A percentile compares a stretch with the other conserved stretches of the same genome.
Evolutionary conservation across 768 basidiomycete species (phyloP).

Genomic region (Boletus reticulatus): DNA sequence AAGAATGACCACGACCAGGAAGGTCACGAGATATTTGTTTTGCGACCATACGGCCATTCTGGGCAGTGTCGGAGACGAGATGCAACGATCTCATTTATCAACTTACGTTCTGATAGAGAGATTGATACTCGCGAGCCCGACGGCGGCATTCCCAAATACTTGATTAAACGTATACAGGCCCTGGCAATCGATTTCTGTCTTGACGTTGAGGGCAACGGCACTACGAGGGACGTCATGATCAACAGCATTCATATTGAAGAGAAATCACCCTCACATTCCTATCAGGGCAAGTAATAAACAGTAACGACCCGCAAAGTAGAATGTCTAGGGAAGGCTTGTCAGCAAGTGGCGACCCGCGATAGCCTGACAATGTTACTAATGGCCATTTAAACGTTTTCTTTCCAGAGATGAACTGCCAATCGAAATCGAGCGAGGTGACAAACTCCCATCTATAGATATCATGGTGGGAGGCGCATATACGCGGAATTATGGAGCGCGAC

Average conservation of each 20-base stretch:
- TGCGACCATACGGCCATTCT: constrained; percentile 75
- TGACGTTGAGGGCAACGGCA: constrained; percentile 57
- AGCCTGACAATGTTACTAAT: constrained; percentile 40
- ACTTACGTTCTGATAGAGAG: constrained; percentile 66
- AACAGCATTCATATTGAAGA: background rate
- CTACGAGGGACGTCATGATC: constrained; percentile 31
- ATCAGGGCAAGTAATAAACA: constrained; percentile 60
- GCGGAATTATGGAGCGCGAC: constrained; percentile 19
- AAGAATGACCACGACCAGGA: constrained; percentile 55
- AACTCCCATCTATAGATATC: constrained; percentile 57
- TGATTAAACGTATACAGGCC: constrained; percentile 67
- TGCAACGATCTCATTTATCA: background rate
- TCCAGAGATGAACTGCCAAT: constrained; percentile 59
- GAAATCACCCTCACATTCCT: constrained; percentile 54
- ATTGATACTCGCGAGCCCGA: constrained; percentile 71
- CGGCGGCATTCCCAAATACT: constrained; percentile 61
- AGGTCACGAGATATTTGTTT: constrained; percentile 48
- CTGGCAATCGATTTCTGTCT: constrained; percentile 61
- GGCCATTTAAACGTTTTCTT: constrained; percentile 65
- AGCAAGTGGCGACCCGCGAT: background rate
- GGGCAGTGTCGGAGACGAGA: constrained; percentile 1
- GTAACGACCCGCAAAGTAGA: constrained; percentile 72
- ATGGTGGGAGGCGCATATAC: constrained; percentile 7
- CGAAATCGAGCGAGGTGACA: constrained; percentile 58
- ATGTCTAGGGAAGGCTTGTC: constrained; percentile 38